phyloP scores from a whole-genome alignment of 257 asterid species.

The Solanum peruvianum region DNA sequence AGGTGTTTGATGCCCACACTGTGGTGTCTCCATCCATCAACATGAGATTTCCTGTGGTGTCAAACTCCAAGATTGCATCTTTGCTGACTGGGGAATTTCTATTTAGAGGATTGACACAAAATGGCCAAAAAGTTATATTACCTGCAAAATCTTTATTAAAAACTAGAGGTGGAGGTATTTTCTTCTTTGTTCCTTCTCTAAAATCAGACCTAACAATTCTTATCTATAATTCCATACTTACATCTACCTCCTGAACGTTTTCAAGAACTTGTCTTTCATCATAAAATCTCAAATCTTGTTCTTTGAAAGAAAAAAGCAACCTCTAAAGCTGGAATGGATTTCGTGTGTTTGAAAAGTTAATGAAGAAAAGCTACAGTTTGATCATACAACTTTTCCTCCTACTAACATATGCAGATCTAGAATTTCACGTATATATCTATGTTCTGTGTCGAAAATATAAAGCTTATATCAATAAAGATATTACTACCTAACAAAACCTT shows the following conservation, averaged over 20 bases:
- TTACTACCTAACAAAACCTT: background rate
- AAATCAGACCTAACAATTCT: background rate
- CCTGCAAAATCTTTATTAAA: conserved; percentile 43
- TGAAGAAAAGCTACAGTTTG: background rate
- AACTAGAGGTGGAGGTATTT: conserved; percentile 20
- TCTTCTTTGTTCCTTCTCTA: background rate
- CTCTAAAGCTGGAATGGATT: background rate
- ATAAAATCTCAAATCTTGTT: background rate
- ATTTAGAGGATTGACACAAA: conserved; percentile 54
- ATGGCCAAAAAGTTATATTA: conserved; percentile 26
- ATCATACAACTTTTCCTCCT: background rate
- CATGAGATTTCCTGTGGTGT: conserved; percentile 47
- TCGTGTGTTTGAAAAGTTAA: background rate
- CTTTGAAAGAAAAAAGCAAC: background rate
- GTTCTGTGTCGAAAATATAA: background rate
- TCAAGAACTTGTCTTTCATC: background rate
- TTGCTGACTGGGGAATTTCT: conserved; percentile 80
- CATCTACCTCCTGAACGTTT: background rate
- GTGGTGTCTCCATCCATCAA: conserved; percentile 33
- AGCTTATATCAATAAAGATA: background rate
- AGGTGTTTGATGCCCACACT: conserved; percentile 73
- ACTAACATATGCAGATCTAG: background rate
- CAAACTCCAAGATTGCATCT: conserved; percentile 63
- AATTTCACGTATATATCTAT: background rate
- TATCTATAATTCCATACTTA: background rate